Evolutionary conservation across 495 filamentous ascomycete genomes (phyloP).

Genomic region (Aspergillus indologenus): DNA sequence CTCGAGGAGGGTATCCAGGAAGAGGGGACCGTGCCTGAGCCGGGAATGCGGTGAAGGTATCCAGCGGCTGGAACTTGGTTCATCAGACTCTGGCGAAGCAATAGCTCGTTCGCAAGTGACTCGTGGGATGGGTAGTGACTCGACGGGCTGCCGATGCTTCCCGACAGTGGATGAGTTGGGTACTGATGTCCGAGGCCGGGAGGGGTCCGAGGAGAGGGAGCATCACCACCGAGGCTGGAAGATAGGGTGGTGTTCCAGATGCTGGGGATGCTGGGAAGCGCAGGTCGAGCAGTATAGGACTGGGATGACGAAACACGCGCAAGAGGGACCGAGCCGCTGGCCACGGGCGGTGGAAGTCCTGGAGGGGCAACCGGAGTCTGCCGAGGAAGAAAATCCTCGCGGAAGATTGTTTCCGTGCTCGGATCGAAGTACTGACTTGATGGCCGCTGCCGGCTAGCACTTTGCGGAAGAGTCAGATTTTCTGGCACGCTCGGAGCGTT

Average conservation of each 20-base stretch:
- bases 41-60: slow-evolving; percentile 16
- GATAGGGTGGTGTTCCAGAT: slow-evolving; percentile 47
- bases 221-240: slow-evolving; percentile 26
- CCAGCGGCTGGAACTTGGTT: slow-evolving; percentile 22
- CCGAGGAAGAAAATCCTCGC: slow-evolving; percentile 24
- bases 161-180: slow-evolving; percentile 16
- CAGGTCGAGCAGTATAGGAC: slow-evolving; percentile 34
- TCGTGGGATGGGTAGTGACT: slow-evolving; percentile 29
- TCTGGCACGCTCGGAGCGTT: slow-evolving; percentile 34
- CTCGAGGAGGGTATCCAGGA: slow-evolving; percentile 30
- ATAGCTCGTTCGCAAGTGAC: slow-evolving; percentile 28
- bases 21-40: slow-evolving; percentile 20
- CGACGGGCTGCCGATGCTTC: slow-evolving; percentile 18
- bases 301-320: slow-evolving; percentile 28
- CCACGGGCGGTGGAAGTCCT: slow-evolving; percentile 34
- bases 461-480: slow-evolving; percentile 24
- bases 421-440: slow-evolving; percentile 25
- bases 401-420: slow-evolving; percentile 23
- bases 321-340: slow-evolving; percentile 22
- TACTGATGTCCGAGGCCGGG: slow-evolving; percentile 35
- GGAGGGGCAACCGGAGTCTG: slow-evolving; percentile 37
- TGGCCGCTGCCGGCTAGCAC: slow-evolving; percentile 26
- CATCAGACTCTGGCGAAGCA: slow-evolving; percentile 30
- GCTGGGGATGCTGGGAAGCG: slow-evolving; percentile 40
- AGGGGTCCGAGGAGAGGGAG: slow-evolving; percentile 33